phyloP scores from a whole-genome alignment of 176 grass and related monocot genomes.

The Eleusine indica region DNA sequence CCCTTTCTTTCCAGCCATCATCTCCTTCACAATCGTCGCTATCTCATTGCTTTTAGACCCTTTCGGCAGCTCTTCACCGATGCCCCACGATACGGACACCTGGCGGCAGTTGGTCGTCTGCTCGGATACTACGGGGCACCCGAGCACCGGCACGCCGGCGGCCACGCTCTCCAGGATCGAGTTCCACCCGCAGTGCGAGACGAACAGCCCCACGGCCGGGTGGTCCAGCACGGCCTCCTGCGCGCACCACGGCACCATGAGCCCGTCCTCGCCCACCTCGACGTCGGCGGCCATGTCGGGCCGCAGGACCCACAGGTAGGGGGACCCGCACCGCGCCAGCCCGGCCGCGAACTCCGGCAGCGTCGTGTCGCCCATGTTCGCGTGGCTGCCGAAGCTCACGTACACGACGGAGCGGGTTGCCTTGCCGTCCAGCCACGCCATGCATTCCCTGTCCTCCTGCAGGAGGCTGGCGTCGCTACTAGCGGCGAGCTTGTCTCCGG shows the following conservation, averaged over 20 bases:
- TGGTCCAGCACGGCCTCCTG: conserved; percentile 43
- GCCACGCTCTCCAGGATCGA: conserved; percentile 38
- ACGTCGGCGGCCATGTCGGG: conserved; percentile 30
- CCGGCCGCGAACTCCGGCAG: conserved; percentile 33
- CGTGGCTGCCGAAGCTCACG: conserved; percentile 46
- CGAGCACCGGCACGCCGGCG: conserved; percentile 31
- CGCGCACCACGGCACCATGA: conserved; percentile 31
- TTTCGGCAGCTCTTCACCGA: conserved; percentile 21
- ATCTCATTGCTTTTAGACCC: conserved; percentile 26
- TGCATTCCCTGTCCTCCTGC: conserved; percentile 40
- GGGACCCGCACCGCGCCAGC: conserved; percentile 29
- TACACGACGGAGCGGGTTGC: conserved; percentile 34
- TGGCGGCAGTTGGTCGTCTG: conserved; percentile 46
- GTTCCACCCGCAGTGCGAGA: conserved; percentile 56
- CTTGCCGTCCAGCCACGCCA: conserved; percentile 51
- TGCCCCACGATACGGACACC: conserved; percentile 36
- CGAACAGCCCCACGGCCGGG: conserved; percentile 43
- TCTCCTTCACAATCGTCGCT: conserved; percentile 34
- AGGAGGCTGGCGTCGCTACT: background rate
- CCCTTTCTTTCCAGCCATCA: conserved; percentile 41
- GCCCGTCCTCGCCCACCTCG: conserved; percentile 15
- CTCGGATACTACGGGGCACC: conserved; percentile 44
- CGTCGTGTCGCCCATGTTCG: background rate
- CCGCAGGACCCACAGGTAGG: conserved; percentile 47
- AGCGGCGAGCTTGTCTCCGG: background rate